A percentile compares a stretch with the other conserved stretches of the same genome.
Conservation (phyloP, 129 eudicot genomes). For the Cynara cardunculus region DNA sequence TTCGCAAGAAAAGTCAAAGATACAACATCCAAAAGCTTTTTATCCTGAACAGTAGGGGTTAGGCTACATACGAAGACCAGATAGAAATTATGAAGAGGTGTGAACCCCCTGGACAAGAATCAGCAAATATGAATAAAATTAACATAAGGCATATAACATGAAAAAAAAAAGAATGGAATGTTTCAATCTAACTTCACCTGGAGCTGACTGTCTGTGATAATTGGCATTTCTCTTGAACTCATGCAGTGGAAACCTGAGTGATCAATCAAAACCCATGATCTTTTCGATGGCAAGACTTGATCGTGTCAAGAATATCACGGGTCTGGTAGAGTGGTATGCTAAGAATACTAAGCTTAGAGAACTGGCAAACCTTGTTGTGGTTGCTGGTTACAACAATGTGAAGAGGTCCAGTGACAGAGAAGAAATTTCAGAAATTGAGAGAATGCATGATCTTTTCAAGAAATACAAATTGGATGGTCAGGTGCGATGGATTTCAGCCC, state of each 20-base stretch:
- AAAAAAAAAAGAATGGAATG: background rate
- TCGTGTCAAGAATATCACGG: constrained; percentile 85
- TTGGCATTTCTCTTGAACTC: constrained; percentile 16
- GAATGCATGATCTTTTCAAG: constrained; percentile 73
- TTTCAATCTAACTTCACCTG: background rate
- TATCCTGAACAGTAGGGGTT: background rate
- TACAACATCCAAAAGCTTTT: background rate
- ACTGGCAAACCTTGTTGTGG: constrained; percentile 78
- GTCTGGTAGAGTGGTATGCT: constrained; percentile 85
- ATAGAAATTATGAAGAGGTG: background rate
- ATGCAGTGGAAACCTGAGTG: constrained; percentile 69
- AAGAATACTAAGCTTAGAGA: constrained; percentile 67
- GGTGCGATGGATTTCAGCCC: constrained; percentile 80
- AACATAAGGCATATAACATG: background rate
- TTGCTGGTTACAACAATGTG: constrained; percentile 81
- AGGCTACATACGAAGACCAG: background rate
- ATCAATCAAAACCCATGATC: constrained; percentile 78
- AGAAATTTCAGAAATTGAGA: constrained; percentile 87
- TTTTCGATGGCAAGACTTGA: constrained; percentile 99
- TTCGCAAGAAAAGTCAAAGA: background rate
- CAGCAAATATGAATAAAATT: background rate
- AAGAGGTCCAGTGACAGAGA: constrained; percentile 84
- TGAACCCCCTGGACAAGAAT: background rate
- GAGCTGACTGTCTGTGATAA: background rate
- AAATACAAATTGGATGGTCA: constrained; percentile 74